Base-by-base conservation (phyloP, 108 stramenopile genomes). In the Nannochloropsis granulata region DNA sequence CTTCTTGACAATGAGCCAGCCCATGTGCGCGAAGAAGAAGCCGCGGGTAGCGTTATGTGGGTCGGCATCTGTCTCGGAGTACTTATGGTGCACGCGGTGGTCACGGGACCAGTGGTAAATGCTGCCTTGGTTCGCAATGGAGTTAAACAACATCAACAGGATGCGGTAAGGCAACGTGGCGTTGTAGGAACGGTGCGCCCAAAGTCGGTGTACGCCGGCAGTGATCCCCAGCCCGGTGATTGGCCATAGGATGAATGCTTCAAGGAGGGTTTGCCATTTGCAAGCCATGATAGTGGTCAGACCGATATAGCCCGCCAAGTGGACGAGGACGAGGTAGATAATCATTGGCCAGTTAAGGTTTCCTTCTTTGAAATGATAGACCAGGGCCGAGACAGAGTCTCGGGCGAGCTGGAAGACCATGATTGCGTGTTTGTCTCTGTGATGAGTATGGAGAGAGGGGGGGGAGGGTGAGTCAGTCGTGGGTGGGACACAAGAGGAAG, bases 21-120 rank as follows among this genome's bases (percentile, higher is more conserved):
- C 99, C 94, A 99, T 97, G 92, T 99, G 99, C 3, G 99, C 96
- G 88, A 95, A 98, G 92, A 98, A 99, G 91, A 99, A 99, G n/a
- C 99, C 99, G 9, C 97, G 92, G 71, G 91, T 94, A 85, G 99
- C 97, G 85, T 98, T 96, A 94, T 99, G 91, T 11, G 98, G 98
- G 86, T 99, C 98, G 13, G 97, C 96, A 80, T 96, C 94, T 19
- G 96, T 96, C 90, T 99, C 98, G 1, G 94, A 94, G 88, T 95
- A 94, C 91, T 99, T 99, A 95, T 99, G 98, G 90, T 99, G 98
- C 43, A 99, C 98, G 44, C 98, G 94, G 82, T 91, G 90, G 45
- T 91, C 90, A 2, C 90, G 81, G 0, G 90, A 86, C 98, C 98
- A 99, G 93, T 99, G 98, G 91, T 91, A 98, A 87, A 99, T 98